These are phyloP conservation scores for Globisporangium cylindrosporum DNA, from an alignment of 352 stramenopile species.

Conservation along the genomic window DNA sequence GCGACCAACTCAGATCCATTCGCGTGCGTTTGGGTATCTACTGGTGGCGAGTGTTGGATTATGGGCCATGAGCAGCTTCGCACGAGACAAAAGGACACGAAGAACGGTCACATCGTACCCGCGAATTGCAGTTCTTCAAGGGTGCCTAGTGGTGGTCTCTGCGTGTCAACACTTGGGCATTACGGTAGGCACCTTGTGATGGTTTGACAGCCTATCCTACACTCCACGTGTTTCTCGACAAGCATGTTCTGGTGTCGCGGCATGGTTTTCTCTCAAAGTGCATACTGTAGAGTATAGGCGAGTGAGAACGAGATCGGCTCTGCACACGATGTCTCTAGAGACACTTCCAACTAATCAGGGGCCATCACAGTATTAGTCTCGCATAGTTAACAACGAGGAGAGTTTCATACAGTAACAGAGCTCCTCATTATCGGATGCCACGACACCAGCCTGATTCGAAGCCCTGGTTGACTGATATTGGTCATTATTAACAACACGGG, in stretches of 20 bases:
- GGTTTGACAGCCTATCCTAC: background rate
- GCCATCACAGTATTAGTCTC: background rate
- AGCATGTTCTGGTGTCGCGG: conserved; percentile 8
- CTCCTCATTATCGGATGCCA: no score
- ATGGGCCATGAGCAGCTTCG: background rate
- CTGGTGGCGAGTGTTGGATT: background rate
- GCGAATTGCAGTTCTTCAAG: conserved; percentile 9
- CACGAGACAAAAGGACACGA: background rate
- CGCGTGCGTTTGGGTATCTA: background rate
- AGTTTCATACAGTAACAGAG: background rate
- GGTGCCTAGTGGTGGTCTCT: background rate
- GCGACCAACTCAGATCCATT: conserved; percentile 7
- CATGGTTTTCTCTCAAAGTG: background rate
- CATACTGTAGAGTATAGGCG: background rate
- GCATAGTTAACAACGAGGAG: background rate
- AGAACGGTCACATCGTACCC: background rate
- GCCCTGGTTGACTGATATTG: background rate
- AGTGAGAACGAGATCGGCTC: background rate
- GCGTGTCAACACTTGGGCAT: background rate
- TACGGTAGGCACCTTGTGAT: background rate
- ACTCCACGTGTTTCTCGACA: background rate
- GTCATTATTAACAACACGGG: background rate
- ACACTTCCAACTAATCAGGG: conserved; percentile 1
- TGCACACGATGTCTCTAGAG: background rate
- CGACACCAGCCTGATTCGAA: background rate